A percentile compares a stretch with the other conserved stretches of the same genome.
Evolutionary conservation across 2,329 filamentous ascomycete genomes (phyloP).

Genomic region (Arachnopeziza araneosa): DNA sequence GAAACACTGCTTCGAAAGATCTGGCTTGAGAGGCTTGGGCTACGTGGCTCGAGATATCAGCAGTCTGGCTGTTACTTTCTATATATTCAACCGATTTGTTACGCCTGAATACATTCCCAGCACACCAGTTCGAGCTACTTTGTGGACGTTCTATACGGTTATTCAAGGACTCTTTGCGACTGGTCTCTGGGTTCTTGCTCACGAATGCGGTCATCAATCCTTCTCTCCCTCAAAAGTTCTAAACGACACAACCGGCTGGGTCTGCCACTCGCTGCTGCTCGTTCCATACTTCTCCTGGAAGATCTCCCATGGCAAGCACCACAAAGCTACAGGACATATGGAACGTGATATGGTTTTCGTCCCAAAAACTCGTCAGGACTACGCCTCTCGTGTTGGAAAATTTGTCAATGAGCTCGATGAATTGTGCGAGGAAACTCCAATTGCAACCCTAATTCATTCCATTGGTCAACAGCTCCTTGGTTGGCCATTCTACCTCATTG

Average conservation of each 20-base stretch:
- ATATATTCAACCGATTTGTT: constrained; percentile 81
- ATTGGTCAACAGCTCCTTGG: constrained; percentile 83
- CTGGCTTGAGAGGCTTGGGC: constrained; percentile 63
- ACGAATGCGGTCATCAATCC: constrained; percentile 95
- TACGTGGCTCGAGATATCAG: constrained; percentile 82
- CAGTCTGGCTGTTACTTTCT: constrained; percentile 71
- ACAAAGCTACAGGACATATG: constrained; percentile 97
- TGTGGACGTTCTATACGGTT: constrained; percentile 62
- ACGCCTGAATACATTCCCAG: constrained; percentile 79
- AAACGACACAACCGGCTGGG: constrained; percentile 90
- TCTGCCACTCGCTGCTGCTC: constrained; percentile 80
- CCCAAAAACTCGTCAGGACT: constrained; percentile 82
- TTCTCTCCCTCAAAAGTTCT: constrained; percentile 89
- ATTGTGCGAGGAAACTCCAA: constrained; percentile 90
- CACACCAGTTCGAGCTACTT: constrained; percentile 55
- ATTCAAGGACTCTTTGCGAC: constrained; percentile 91
- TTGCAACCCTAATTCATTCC: constrained; percentile 69
- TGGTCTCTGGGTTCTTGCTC: constrained; percentile 91
- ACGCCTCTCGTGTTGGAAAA: constrained; percentile 68
- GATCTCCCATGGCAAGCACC: constrained; percentile 97
- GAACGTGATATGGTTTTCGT: constrained; percentile 99
- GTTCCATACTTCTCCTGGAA: constrained; percentile 99
- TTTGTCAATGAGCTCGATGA: constrained; percentile 78
- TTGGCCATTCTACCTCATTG: constrained; percentile 87
- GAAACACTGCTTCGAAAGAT: constrained; percentile 93